Evolutionary conservation across 108 stramenopile species (phyloP), one percentile per base, ranked within the genome.

Genomic region (Discostella stelligeroides): DNA sequence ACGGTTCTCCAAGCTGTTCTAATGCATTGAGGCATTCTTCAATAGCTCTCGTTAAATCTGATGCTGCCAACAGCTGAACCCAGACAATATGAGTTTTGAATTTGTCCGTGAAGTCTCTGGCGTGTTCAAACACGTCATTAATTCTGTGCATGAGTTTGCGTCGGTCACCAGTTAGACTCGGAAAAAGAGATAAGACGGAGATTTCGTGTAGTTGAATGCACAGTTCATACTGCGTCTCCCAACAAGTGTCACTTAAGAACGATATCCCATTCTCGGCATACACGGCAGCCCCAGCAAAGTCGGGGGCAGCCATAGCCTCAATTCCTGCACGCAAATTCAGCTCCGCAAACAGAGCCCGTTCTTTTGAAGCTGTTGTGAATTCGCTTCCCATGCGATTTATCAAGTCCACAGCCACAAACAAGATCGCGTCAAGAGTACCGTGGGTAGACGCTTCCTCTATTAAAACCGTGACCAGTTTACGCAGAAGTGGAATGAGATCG

Each of bases 201-300:
- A 29, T 42, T 45, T 68, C 40, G 50, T 63, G 41, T 3, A 78
- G 70, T 23, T 58, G 29, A 21, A 78, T 17, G 38, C 63, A 62
- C 48, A 78, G 49, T 39, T 68, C 50, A 60, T 72, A 71, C 25
- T 78, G 63, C 6, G 24, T 25, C 34, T 62, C 60, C 76, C 76
- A 78, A 47, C 63, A n/a, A 50, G 53, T 27, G 12, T 50, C 70
- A 23, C 58, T 49, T 0, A 78, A 49, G 43, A 71, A 60, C 3
- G 63, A 17, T 30, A 69, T 66, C 4, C 70, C 76, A 17, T 55
- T 55, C 21, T 69, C 61, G 20, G 60, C 51, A 60, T 78, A 78
- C 24, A 28, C 53, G 12, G 50, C 54, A 18, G 70, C 76, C 9
- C 45, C 43, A 1, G n/a, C 30, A 43, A 72, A 78, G 20, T 71